Evolutionary conservation across 805 yeast genomes (phyloP).

Genomic region (Cyberlindnera mrakii): DNA sequence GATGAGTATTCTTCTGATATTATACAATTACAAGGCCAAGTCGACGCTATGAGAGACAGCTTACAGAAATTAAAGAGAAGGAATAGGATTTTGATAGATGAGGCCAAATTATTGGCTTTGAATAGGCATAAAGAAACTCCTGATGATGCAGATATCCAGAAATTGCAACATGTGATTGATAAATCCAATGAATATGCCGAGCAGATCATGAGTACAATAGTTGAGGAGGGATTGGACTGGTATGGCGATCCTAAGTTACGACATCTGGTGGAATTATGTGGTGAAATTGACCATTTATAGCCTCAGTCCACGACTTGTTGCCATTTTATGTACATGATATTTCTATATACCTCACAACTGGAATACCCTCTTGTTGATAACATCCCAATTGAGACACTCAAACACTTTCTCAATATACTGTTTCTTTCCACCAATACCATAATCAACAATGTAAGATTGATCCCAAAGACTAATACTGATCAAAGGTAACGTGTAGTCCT

Average conservation of each 20-base stretch:
- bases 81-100: neutral
- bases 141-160: neutral
- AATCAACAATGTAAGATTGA: conserved; percentile 78
- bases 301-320: neutral
- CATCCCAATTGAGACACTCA: conserved; percentile 80
- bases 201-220: conserved; percentile 25
- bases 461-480: conserved; percentile 85
- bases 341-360: conserved; percentile 8
- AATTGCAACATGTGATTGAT: conserved; percentile 3
- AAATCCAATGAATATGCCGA: conserved; percentile 9
- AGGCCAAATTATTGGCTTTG: conserved; percentile 1
- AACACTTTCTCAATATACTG: conserved; percentile 70
- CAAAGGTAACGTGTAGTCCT: conserved; percentile 67
- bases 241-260: conserved; percentile 23
- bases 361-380: conserved; percentile 43
- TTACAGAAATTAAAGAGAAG: neutral
- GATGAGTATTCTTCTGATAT: conserved; percentile 11
- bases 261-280: conserved; percentile 21
- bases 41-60: neutral
- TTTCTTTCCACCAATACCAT: conserved; percentile 69
- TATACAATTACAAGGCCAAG: conserved; percentile 2
- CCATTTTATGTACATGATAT: neutral
- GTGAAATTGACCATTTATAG: conserved; percentile 1
- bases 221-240: conserved; percentile 30
- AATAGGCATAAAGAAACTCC: neutral